phyloP scores from a whole-genome alignment of 495 filamentous ascomycete genomes.

The Aspergillus cristatus region DNA sequence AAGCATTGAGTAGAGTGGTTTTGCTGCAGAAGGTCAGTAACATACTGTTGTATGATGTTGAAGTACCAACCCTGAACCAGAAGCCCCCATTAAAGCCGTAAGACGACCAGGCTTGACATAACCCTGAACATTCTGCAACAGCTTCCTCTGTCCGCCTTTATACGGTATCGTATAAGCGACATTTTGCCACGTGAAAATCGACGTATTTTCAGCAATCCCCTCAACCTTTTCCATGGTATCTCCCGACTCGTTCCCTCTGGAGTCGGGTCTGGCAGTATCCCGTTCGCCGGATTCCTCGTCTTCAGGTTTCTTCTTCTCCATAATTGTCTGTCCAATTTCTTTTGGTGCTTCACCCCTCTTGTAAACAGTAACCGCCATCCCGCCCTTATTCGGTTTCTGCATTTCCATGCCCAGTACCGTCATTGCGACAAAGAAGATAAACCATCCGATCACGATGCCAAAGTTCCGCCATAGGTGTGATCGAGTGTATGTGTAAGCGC shows the following conservation, averaged over 20 bases:
- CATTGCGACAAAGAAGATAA: conserved; percentile 41
- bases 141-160: conserved; percentile 45
- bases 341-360: conserved; percentile 52
- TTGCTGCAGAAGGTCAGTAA: conserved; percentile 23
- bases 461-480: conserved; percentile 56
- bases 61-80: conserved; percentile 47
- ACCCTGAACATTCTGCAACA: conserved; percentile 57
- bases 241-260: conserved; percentile 15
- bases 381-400: conserved; percentile 63
- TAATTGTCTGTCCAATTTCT: conserved; percentile 36
- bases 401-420: conserved; percentile 59
- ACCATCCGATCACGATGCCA: conserved; percentile 50
- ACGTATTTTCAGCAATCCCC: conserved; percentile 47
- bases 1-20: conserved; percentile 45
- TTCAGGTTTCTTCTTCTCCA: conserved; percentile 17
- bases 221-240: conserved; percentile 19
- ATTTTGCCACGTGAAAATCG: conserved; percentile 69
- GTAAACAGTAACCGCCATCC: conserved; percentile 61
- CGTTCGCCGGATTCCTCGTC: conserved; percentile 43
- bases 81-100: conserved; percentile 60
- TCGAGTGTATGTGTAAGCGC: conserved; percentile 45
- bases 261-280: conserved; percentile 11
- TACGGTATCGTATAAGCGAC: conserved; percentile 67
- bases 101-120: conserved; percentile 64
- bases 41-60: neutral